A percentile compares a stretch with the other conserved stretches of the same genome.
phyloP scores from a whole-genome alignment of 306 rosid species.

The Fragaria iinumae region DNA sequence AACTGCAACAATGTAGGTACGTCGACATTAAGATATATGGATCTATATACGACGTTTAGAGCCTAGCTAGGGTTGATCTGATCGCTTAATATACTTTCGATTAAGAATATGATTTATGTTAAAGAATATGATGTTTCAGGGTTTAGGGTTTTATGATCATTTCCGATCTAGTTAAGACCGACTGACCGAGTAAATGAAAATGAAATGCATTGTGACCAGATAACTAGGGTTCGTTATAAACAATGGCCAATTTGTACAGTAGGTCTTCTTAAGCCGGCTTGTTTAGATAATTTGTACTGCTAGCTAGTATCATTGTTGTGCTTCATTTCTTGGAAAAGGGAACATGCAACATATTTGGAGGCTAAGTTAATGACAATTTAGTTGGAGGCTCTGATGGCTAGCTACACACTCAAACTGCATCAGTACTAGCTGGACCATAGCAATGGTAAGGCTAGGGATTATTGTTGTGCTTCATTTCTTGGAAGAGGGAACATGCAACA shows the following conservation, averaged over 20 bases:
- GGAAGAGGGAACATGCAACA: constrained; percentile 11
- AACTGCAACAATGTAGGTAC: neutral
- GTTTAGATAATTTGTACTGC: too few species aligned
- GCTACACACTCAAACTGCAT: neutral
- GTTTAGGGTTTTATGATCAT: too few species aligned
- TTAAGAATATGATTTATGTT: too few species aligned
- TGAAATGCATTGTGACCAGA: neutral
- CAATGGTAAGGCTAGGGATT: too few species aligned
- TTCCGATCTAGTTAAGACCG: neutral
- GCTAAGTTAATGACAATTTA: constrained; percentile 38
- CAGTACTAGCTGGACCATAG: neutral
- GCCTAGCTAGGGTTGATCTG: too few species aligned
- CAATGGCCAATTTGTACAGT: neutral
- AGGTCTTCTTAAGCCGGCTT: too few species aligned
- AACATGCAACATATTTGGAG: constrained; percentile 37
- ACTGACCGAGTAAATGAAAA: neutral
- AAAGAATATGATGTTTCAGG: too few species aligned
- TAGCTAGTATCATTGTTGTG: neutral
- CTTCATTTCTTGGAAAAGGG: neutral
- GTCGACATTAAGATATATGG: too few species aligned
- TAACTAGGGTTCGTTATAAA: neutral
- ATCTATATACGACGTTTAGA: too few species aligned
- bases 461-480: neutral
- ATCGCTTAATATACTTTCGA: too few species aligned
- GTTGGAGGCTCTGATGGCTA: constrained; percentile 35